Evolutionary conservation across 169 alveolate genomes (phyloP).

Genomic region (Plasmodium gonderi): DNA sequence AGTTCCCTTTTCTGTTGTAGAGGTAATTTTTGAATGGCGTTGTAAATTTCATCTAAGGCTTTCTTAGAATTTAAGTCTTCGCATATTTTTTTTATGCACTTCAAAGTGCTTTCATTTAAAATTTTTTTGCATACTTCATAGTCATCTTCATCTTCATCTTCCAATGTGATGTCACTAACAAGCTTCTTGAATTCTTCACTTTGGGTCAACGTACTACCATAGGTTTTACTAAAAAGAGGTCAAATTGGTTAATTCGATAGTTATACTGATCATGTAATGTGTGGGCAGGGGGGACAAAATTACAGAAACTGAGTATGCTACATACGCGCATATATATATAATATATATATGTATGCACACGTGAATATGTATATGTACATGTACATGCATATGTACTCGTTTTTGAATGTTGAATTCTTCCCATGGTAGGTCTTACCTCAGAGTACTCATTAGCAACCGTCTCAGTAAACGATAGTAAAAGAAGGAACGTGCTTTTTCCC

Average conservation of each 20-base stretch:
- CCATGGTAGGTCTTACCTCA: constrained; percentile 59
- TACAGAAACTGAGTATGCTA: neutral
- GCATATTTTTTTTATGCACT: neutral
- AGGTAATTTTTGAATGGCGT: constrained; percentile 25
- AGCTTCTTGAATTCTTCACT: constrained; percentile 36
- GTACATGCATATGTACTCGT: neutral
- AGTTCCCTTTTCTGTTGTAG: constrained; percentile 19
- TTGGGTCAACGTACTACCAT: constrained; percentile 5
- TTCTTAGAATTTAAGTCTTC: constrained; percentile 12
- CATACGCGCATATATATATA: neutral
- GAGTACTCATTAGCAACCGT: constrained; percentile 77
- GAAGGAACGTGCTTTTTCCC: constrained; percentile 85
- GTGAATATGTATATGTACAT: neutral
- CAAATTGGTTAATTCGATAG: neutral
- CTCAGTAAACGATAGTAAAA: constrained; percentile 83
- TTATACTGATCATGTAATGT: neutral
- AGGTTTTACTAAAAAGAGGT: constrained; percentile 21
- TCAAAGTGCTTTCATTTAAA: constrained; percentile 31
- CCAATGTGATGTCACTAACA: neutral
- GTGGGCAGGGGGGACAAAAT: neutral
- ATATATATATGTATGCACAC: neutral
- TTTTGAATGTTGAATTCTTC: neutral
- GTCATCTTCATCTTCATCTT: constrained; percentile 44
- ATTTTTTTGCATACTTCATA: constrained; percentile 48
- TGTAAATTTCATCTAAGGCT: constrained; percentile 20